phyloP scores from a whole-genome alignment of 1,139 yeast genomes.

The Saccharomycopsis phalli region DNA sequence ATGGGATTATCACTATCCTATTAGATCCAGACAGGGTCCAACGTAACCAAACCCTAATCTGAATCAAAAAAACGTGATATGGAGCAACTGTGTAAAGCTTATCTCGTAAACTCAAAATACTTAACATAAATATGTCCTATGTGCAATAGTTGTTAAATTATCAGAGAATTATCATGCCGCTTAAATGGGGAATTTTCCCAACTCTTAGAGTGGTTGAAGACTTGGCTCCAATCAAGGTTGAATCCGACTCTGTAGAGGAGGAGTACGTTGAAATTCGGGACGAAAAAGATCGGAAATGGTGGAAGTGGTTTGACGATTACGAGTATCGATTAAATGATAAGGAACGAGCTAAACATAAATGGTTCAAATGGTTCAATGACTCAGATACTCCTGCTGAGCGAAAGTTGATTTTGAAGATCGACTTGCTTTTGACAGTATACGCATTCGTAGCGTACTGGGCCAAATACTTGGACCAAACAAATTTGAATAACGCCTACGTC shows the following conservation, averaged over 20 bases:
- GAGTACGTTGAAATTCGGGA: constrained; percentile 40
- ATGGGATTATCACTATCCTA: no score
- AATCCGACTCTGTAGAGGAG: no score
- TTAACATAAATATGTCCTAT: no score
- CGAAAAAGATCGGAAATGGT: constrained; percentile 55
- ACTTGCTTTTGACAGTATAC: constrained; percentile 49
- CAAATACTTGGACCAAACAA: constrained; percentile 54
- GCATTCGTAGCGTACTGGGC: constrained; percentile 63
- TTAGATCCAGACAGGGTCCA: no score
- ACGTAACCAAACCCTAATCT: no score
- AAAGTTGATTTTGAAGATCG: constrained; percentile 49
- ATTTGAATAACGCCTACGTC: constrained; percentile 58
- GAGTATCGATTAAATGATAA: constrained; percentile 40
- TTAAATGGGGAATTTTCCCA: constrained; percentile 11
- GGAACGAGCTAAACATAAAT: constrained; percentile 35
- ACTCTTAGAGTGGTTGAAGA: constrained; percentile 1
- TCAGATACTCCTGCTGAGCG: constrained; percentile 42
- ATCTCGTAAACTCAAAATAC: no score
- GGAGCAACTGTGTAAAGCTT: no score
- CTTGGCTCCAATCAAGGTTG: neutral
- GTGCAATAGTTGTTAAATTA: no score
- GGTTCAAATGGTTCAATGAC: constrained; percentile 60
- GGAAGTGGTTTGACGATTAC: constrained; percentile 52
- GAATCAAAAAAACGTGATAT: no score
- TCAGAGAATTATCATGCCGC: no score